Evolutionary conservation across 768 basidiomycete species (phyloP), one percentile per base, ranked within the genome.

Genomic region (Podaxis pistillaris): DNA sequence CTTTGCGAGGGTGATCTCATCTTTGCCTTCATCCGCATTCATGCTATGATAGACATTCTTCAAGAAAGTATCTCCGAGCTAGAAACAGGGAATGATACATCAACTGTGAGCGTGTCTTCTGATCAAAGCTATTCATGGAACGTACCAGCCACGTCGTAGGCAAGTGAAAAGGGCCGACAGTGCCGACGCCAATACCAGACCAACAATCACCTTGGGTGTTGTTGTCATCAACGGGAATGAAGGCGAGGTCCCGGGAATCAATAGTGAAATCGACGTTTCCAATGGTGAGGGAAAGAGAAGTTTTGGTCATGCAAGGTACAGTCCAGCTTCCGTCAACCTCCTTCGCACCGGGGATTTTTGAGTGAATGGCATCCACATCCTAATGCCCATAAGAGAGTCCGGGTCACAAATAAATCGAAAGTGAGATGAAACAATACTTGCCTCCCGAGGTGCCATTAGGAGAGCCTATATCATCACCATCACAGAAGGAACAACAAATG

Each of bases 121-220:
- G 51, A 50, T 26, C 41, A 36, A 22, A 8, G 53, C n/a, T 8
- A 17, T 17, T 33, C 22, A 28, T 22, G 33, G 67, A 64, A 72
- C 87, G 76, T 63, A 89, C 85, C 67, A 91, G 76, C 89, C 88
- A 90, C 58, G 84, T 76, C 6, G 72, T 78, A 11, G 78, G 74
- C 47, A 79, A 78, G 49, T 70, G 46, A 37, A 70, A 70, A 0
- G 66, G 67, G 44, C 79, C 83, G 22, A 87, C 73, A 22, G 76
- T 73, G 11, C 86, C 86, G 4, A 81, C 73, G 12, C 78, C 78
- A 67, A 93, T 86, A 3, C 88, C 84, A 33, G 86, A 86, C 17
- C 78, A 73, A 68, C 90, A 93, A 46, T 76, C 74, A 17, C 86
- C 84, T 3, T 75, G 70, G 36, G 80, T 79, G 62, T 87, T 63